Base-by-base conservation (phyloP, 139 green algal genomes). In the Micromonas commoda region DNA sequence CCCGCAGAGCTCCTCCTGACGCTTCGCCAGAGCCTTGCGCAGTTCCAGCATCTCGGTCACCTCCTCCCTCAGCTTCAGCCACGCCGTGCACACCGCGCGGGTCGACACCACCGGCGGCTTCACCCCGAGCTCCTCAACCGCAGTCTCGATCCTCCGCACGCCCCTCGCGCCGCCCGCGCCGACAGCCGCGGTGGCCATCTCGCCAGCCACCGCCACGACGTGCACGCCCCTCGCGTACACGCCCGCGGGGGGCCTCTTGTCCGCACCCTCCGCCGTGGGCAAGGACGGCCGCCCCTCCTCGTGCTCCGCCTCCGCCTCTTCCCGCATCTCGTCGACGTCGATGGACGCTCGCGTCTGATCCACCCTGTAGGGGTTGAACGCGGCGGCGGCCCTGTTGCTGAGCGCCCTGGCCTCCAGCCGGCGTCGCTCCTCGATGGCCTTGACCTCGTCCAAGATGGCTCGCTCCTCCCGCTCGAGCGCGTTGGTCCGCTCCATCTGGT, bases 371-470 rank as follows among this genome's bases (percentile, higher is more conserved):
- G 35, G 16, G 1, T 35, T 16, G 37, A 75, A 75, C 68, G 53
- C 68, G 21, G 68, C 35, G 24, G 5, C 37, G 1, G 37, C 37
- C 5, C 37, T 19, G 16, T 60, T n/a, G 34, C 52, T 61, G 37
- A 75, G 53, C 68, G 68, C 68, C n/a, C 35, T 38, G 20, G 31
- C 53, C 68, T 75, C 68, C 2, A 37, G 23, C 0, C 68, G 68
- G 52, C 68, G n/a, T n/a, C 53, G 51, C 51, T 66, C 20, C 26
- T 77, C 71, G 6, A 77, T 77, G 21, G 60, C 53, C 38, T 68
- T 77, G 51, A 67, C 71, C 71, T 77, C 21, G 1, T 37, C 28
- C 16, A 77, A 67, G 19, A 77, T 69, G 23, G 60, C 71, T 45
- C 28, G 31, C 29, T 77, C 71, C 26, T 77, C 71, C 16, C 61